Percentiles rank a stretch among this genome's conserved stretches.
phyloP scores from a whole-genome alignment of 1,284 basidiomycete genomes.

The Termitomyces sp. region DNA sequence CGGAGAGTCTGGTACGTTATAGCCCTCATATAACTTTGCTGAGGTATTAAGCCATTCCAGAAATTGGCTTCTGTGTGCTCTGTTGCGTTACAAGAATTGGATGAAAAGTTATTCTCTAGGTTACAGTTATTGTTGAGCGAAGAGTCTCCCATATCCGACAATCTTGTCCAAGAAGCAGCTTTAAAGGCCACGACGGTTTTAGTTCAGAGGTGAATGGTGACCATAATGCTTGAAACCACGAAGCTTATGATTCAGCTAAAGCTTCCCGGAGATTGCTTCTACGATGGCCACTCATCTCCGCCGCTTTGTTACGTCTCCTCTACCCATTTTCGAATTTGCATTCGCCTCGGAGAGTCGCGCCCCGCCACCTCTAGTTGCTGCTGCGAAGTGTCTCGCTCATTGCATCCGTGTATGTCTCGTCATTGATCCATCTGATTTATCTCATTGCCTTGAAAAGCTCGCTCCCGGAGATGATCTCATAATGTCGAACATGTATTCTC shows the following conservation, averaged over 20 bases:
- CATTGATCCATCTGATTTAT: not conserved
- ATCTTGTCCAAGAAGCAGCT: constrained; percentile 81
- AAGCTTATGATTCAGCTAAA: constrained; percentile 25
- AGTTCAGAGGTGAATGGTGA: constrained; percentile 64
- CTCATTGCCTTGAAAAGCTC: constrained; percentile 39
- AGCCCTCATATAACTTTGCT: not conserved
- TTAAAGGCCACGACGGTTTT: constrained; percentile 75
- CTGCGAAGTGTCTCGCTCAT: constrained; percentile 84
- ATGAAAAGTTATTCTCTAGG: constrained; percentile 65
- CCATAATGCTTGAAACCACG: not conserved
- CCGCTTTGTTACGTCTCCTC: constrained; percentile 83
- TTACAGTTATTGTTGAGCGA: constrained; percentile 78
- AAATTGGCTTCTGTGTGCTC: constrained; percentile 87
- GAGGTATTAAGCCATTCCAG: constrained; percentile 34
- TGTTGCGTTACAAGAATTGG: constrained; percentile 66
- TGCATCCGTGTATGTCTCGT: constrained; percentile 71
- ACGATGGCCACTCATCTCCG: constrained; percentile 79
- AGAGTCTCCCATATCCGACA: constrained; percentile 76
- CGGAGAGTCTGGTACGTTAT: constrained; percentile 65
- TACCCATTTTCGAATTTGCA: constrained; percentile 85
- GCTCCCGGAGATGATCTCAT: constrained; percentile 87
- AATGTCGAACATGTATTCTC: constrained; percentile 94
- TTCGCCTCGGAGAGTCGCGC: constrained; percentile 71
- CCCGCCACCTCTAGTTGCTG: constrained; percentile 75
- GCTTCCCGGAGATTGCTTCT: constrained; percentile 77